Percentiles rank a stretch among this genome's conserved stretches.
phyloP scores from a whole-genome alignment of 805 yeast species.

The Pichia rugopelliculosa region DNA sequence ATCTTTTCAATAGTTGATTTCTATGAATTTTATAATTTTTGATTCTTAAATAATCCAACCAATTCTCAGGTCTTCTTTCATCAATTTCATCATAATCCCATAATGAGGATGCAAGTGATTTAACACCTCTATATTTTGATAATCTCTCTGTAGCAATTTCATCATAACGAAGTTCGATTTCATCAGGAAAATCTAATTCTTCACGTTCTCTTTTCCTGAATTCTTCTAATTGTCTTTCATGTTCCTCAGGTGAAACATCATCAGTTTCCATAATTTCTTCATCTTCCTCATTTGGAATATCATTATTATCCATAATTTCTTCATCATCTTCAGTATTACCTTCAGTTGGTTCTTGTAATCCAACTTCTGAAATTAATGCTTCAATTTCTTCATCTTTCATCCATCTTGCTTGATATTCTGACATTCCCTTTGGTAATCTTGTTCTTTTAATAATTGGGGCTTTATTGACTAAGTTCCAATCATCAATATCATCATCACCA shows the following conservation, averaged over 20 bases:
- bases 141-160: slow-evolving; percentile 73
- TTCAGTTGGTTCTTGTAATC: slow-evolving; percentile 26
- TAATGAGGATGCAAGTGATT: slow-evolving; percentile 66
- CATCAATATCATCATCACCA: slow-evolving; percentile 22
- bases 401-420: slow-evolving; percentile 76
- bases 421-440: slow-evolving; percentile 60
- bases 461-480: slow-evolving; percentile 16
- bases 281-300: slow-evolving; percentile 28
- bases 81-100: slow-evolving; percentile 90
- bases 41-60: slow-evolving; percentile 68
- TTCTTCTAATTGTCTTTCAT: slow-evolving; percentile 62
- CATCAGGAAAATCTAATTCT: slow-evolving; percentile 93
- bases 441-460: slow-evolving; percentile 18
- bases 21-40: slow-evolving; percentile 71
- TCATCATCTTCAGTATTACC: slow-evolving; percentile 22
- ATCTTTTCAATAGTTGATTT: slow-evolving; percentile 58
- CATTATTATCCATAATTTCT: slow-evolving; percentile 2
- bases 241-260: slow-evolving; percentile 78
- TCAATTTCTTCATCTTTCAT: slow-evolving; percentile 52
- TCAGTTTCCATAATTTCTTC: slow-evolving; percentile 53
- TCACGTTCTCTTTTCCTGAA: slow-evolving; percentile 69
- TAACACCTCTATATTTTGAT: slow-evolving; percentile 77
- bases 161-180: slow-evolving; percentile 72
- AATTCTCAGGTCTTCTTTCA: slow-evolving; percentile 60
- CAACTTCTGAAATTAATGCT: slow-evolving; percentile 32